These are phyloP conservation scores for Microascus cirrosus DNA, from an alignment of 2,329 filamentous ascomycete genomes.

Conservation along the genomic window DNA sequence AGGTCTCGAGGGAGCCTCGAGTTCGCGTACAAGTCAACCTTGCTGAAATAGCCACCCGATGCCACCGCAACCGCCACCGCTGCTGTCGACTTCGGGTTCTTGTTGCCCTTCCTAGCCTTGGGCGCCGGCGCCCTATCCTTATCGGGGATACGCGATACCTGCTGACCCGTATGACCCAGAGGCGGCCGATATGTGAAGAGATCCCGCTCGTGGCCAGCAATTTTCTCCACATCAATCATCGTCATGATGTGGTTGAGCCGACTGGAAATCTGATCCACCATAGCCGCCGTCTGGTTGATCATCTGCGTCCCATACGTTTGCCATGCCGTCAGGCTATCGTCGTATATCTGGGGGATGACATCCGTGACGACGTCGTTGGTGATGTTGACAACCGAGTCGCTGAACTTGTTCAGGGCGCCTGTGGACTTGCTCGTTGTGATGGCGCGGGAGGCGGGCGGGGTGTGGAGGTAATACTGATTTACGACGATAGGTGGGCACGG, in stretches of 20 bases:
- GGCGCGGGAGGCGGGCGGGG: background rate
- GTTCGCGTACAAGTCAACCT: constrained; percentile 70
- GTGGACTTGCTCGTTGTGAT: background rate
- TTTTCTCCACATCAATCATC: constrained; percentile 1
- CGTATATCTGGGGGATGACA: constrained; percentile 2
- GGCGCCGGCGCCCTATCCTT: background rate
- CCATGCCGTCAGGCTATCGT: constrained; percentile 1
- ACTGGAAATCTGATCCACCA: constrained; percentile 2
- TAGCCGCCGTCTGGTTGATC: background rate
- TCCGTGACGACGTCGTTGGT: background rate
- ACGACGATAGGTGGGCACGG: constrained; percentile 31
- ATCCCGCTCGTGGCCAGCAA: constrained; percentile 3
- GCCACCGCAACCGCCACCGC: background rate
- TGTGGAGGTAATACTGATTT: constrained; percentile 36
- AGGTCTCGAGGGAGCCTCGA: constrained; percentile 59
- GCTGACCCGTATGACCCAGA: background rate
- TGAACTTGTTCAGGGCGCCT: background rate
- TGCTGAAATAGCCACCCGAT: constrained; percentile 40
- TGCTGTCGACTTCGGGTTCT: background rate
- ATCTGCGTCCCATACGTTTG: constrained; percentile 4
- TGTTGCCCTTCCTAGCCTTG: background rate
- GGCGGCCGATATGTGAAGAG: background rate
- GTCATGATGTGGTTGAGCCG: constrained; percentile 2
- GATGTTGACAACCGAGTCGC: background rate
- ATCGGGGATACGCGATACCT: background rate